A percentile compares a stretch with the other conserved stretches of the same genome.
Conservation (phyloP, 2,329 filamentous ascomycete species). For the Sporothrix sp. region DNA sequence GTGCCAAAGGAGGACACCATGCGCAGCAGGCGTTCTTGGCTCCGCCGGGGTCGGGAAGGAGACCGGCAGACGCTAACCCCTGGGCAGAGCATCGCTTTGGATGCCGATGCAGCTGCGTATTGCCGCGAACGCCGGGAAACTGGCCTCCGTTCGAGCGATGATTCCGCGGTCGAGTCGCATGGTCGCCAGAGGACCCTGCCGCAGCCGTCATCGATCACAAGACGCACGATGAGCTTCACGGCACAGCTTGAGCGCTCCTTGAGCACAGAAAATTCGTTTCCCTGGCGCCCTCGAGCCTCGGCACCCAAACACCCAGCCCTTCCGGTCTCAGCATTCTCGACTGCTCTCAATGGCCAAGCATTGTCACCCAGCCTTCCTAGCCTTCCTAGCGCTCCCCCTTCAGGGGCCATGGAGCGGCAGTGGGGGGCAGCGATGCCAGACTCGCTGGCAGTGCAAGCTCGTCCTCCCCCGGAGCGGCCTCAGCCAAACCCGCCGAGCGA, state of each 20-base stretch:
- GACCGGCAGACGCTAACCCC: neutral
- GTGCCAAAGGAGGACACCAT: neutral
- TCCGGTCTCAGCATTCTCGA: constrained; percentile 4
- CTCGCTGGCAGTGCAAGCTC: constrained; percentile 22
- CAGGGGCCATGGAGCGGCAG: constrained; percentile 20
- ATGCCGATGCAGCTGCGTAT: constrained; percentile 18
- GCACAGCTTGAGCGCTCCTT: constrained; percentile 22
- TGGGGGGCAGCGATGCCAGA: constrained; percentile 15
- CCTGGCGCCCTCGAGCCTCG: neutral
- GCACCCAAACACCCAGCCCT: neutral
- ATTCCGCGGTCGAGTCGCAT: constrained; percentile 19
- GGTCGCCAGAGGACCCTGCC: constrained; percentile 14
- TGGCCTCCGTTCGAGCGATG: constrained; percentile 23
- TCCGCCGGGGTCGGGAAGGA: constrained; percentile 4
- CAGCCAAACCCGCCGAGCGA: constrained; percentile 26
- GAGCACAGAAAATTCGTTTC: constrained; percentile 4
- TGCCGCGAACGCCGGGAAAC: constrained; percentile 19
- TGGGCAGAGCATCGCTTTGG: constrained; percentile 17
- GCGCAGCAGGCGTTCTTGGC: neutral
- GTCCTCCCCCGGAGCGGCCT: constrained; percentile 28
- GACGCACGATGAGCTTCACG: constrained; percentile 26
- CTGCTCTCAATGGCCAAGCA: neutral
- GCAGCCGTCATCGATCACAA: constrained; percentile 2
- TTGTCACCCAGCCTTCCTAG: constrained; percentile 20
- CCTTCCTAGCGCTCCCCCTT: constrained; percentile 23